phyloP scores from a whole-genome alignment of 2,329 filamentous ascomycete genomes.

The Trichoderma oligosporum region DNA sequence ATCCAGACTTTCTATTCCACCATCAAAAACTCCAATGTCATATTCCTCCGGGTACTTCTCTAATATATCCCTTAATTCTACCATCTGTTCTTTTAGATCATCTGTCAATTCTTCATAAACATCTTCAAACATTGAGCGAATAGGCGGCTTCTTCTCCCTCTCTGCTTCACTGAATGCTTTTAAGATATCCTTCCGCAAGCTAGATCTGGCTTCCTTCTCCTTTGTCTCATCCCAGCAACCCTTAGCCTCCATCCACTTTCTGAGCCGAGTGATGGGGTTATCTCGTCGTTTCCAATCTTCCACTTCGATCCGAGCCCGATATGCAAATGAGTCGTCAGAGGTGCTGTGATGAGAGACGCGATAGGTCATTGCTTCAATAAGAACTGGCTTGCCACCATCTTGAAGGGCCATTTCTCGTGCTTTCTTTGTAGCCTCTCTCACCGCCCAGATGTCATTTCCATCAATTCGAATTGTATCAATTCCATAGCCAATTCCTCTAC shows the following conservation, averaged over 20 bases:
- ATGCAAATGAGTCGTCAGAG: conserved; percentile 94
- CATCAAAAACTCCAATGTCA: conserved; percentile 72
- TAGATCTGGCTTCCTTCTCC: conserved; percentile 68
- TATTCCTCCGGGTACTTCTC: conserved; percentile 91
- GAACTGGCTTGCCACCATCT: conserved; percentile 74
- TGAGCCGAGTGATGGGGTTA: conserved; percentile 78
- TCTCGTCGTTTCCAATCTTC: conserved; percentile 92
- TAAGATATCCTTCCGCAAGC: conserved; percentile 69
- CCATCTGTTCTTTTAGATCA: conserved; percentile 68
- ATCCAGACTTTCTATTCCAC: conserved; percentile 62
- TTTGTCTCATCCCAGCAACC: conserved; percentile 80
- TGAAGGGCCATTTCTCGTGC: conserved; percentile 75
- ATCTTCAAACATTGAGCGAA: conserved; percentile 75
- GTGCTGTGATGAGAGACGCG: conserved; percentile 98
- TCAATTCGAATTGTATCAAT: conserved; percentile 90
- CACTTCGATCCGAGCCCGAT: conserved; percentile 88
- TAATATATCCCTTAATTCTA: conserved; percentile 69
- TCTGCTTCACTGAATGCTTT: conserved; percentile 82
- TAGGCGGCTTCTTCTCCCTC: conserved; percentile 71
- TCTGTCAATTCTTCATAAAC: conserved; percentile 85
- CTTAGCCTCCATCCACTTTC: conserved; percentile 86
- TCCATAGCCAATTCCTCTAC: conserved; percentile 82
- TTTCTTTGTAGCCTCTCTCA: conserved; percentile 72
- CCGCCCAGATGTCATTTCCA: conserved; percentile 91
- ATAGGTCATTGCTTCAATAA: conserved; percentile 96